These are phyloP conservation scores for Tetraselmis striata DNA, from an alignment of 139 green algal genomes.

Conservation along the genomic window DNA sequence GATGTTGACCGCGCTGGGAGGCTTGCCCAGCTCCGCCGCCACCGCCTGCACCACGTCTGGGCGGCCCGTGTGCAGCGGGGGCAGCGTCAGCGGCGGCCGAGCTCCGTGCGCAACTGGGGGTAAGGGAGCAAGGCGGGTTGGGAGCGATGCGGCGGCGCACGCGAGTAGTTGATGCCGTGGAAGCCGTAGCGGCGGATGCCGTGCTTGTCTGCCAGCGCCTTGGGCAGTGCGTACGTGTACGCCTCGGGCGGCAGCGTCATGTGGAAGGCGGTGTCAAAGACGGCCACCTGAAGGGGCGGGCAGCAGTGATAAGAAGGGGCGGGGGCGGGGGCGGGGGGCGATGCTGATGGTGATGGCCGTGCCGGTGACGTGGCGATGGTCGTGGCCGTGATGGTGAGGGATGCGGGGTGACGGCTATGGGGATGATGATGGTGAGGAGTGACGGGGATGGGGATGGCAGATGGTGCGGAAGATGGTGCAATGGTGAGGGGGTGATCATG, in stretches of 20 bases:
- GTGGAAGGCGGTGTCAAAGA: slow-evolving; percentile 94
- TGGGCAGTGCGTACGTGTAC: slow-evolving; percentile 81
- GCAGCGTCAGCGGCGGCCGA: too few relatives aligned
- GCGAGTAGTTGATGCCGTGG: slow-evolving; percentile 30
- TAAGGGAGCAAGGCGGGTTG: too few relatives aligned
- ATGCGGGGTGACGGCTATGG: too few relatives aligned
- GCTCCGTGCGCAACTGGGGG: too few relatives aligned
- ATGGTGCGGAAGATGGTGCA: too few relatives aligned
- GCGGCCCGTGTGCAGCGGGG: too few relatives aligned
- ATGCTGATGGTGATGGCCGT: background rate
- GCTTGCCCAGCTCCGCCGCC: slow-evolving; percentile 42
- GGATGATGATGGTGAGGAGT: too few relatives aligned
- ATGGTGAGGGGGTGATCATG: too few relatives aligned
- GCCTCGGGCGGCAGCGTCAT: slow-evolving; percentile 69
- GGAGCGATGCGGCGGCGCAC: background rate
- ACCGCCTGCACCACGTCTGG: background rate
- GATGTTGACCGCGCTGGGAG: slow-evolving; percentile 49
- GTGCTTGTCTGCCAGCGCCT: slow-evolving; percentile 60
- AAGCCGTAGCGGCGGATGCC: slow-evolving; percentile 49
- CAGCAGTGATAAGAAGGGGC: background rate
- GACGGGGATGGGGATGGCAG: too few relatives aligned
- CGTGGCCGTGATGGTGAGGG: too few relatives aligned
- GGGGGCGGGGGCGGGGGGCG: too few relatives aligned
- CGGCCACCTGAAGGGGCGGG: slow-evolving; percentile 77
- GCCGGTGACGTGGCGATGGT: too few relatives aligned